Evolutionary conservation across 2,329 filamentous ascomycete species (phyloP).

Genomic region (Macrophomina tecta): DNA sequence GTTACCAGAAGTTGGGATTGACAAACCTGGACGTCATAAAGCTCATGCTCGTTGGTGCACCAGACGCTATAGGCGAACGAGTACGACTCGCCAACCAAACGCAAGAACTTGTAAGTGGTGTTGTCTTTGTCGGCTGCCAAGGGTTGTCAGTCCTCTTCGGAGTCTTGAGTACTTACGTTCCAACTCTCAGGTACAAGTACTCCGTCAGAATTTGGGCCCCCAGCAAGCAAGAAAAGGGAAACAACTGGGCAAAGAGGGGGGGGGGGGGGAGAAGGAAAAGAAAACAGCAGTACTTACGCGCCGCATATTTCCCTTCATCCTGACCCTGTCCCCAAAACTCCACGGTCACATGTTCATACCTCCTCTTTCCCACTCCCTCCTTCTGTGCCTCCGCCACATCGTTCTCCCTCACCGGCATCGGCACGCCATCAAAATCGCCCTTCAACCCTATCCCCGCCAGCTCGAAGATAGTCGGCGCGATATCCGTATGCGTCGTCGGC

Average conservation of each 20-base stretch:
- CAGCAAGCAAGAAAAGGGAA: background rate
- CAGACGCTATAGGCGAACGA: slow-evolving; percentile 71
- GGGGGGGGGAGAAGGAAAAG: too few relatives aligned
- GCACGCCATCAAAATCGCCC: slow-evolving; percentile 42
- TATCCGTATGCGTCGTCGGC: slow-evolving; percentile 48
- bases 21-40: slow-evolving; percentile 66
- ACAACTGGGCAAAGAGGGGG: too few relatives aligned
- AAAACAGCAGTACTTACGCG: background rate
- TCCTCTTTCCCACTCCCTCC: slow-evolving; percentile 25
- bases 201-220: too few relatives aligned
- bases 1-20: background rate
- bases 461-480: slow-evolving; percentile 45
- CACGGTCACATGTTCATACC: slow-evolving; percentile 46
- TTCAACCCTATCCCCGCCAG: slow-evolving; percentile 38
- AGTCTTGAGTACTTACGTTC: background rate
- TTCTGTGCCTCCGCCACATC: slow-evolving; percentile 28
- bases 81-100: slow-evolving; percentile 62
- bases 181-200: too few relatives aligned
- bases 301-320: background rate
- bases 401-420: slow-evolving; percentile 40
- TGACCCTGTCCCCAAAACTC: slow-evolving; percentile 46
- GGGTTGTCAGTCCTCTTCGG: background rate
- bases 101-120: slow-evolving; percentile 67
- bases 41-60: slow-evolving; percentile 71
- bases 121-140: slow-evolving; percentile 35